phyloP scores from a whole-genome alignment of 495 filamentous ascomycete species.

The Penicillium roqueforti region DNA sequence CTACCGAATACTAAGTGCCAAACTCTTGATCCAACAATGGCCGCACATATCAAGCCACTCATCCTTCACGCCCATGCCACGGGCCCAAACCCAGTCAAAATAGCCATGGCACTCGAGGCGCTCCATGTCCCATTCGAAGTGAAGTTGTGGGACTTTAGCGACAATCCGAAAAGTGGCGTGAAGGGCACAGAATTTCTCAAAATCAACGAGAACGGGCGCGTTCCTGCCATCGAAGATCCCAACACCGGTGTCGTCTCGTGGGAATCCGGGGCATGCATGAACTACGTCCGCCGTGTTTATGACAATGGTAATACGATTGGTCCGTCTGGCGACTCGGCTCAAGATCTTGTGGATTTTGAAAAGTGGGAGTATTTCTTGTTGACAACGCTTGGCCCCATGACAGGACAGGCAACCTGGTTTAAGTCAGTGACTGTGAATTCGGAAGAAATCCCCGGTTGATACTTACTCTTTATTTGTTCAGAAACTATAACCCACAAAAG shows the following conservation, averaged over 20 bases:
- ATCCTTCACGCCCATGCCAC: slow-evolving; percentile 37
- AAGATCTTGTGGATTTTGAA: slow-evolving; percentile 43
- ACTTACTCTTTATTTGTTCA: background rate
- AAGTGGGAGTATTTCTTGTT: slow-evolving; percentile 47
- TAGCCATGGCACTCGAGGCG: slow-evolving; percentile 77
- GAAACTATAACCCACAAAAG: slow-evolving; percentile 27
- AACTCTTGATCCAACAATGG: slow-evolving; percentile 8
- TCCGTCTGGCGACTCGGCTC: slow-evolving; percentile 28
- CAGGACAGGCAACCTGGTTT: slow-evolving; percentile 43
- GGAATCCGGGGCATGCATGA: slow-evolving; percentile 40
- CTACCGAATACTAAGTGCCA: background rate
- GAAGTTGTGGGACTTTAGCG: slow-evolving; percentile 58
- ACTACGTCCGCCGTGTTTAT: slow-evolving; percentile 35
- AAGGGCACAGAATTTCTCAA: slow-evolving; percentile 67
- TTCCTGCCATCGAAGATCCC: slow-evolving; percentile 61
- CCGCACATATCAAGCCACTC: slow-evolving; percentile 23
- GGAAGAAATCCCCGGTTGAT: background rate
- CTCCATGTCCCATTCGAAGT: slow-evolving; percentile 62
- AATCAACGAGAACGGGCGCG: slow-evolving; percentile 87
- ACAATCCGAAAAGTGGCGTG: slow-evolving; percentile 44
- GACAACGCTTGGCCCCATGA: slow-evolving; percentile 40
- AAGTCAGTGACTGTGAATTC: slow-evolving; percentile 11
- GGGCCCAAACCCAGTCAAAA: slow-evolving; percentile 54
- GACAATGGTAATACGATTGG: slow-evolving; percentile 25
- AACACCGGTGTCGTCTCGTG: slow-evolving; percentile 41